Percentiles rank a stretch among this genome's conserved stretches.
phyloP scores from a whole-genome alignment of 441 rosid genomes.

The Viola pubescens region DNA sequence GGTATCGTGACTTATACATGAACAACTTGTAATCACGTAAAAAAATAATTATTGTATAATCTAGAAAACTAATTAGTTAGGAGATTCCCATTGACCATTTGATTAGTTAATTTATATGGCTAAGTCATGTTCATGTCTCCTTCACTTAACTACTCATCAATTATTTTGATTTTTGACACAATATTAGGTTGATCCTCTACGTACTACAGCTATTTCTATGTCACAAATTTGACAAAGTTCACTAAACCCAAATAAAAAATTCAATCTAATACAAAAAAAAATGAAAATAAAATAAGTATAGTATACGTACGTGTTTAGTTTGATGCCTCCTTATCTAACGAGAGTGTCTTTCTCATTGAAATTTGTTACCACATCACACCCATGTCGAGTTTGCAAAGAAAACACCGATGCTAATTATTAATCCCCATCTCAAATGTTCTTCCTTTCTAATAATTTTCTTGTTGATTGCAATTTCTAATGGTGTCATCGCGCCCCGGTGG shows the following conservation, averaged over 20 bases:
- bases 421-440: not conserved
- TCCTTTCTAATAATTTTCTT: slow-evolving; percentile 13
- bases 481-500: slow-evolving; percentile 1
- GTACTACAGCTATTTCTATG: slow-evolving; percentile 6
- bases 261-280: not conserved
- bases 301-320: not conserved
- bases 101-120: not conserved
- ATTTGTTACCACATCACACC: not conserved
- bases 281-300: not conserved
- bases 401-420: slow-evolving; percentile 12
- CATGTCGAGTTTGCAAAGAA: slow-evolving; percentile 8
- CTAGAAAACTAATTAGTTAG: slow-evolving; percentile 9
- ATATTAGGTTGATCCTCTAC: slow-evolving; percentile 17
- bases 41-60: not conserved
- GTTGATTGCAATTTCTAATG: slow-evolving; percentile 9
- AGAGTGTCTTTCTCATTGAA: not conserved
- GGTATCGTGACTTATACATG: no score
- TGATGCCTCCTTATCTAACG: not conserved
- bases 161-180: slow-evolving; percentile 1
- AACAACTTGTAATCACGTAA: no score
- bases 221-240: slow-evolving; percentile 11
- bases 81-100: slow-evolving; percentile 17
- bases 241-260: slow-evolving; percentile 8
- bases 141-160: slow-evolving; percentile 6
- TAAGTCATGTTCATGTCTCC: slow-evolving; percentile 12